Evolutionary conservation across 345 rosid genomes (phyloP).

Genomic region (Euphorbia peplus): DNA sequence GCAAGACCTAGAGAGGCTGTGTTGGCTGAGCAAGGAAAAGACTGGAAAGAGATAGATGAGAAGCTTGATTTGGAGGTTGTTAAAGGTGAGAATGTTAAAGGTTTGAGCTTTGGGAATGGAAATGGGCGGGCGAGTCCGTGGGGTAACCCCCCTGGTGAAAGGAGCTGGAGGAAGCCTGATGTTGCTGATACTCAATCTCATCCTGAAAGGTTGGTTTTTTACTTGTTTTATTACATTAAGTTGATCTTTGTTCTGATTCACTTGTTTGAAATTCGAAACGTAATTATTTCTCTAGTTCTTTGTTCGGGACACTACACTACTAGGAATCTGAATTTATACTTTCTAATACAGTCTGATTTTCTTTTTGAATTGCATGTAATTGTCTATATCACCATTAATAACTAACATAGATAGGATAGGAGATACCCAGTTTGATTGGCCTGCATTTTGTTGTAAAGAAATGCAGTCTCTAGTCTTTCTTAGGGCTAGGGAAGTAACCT

Average conservation of each 20-base stretch:
- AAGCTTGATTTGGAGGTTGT: conserved; percentile 56
- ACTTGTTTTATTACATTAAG: not conserved
- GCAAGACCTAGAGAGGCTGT: conserved; percentile 99
- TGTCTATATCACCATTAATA: not conserved
- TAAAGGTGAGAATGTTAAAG: conserved; percentile 38
- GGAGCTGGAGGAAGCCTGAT: conserved; percentile 61
- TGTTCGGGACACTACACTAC: not conserved
- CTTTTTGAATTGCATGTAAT: not conserved
- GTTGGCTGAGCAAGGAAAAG: conserved; percentile 84
- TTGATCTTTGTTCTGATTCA: not conserved
- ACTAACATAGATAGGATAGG: not conserved
- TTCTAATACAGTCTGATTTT: not conserved
- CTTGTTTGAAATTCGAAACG: not conserved
- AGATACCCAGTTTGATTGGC: not conserved
- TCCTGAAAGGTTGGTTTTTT: conserved; percentile 29
- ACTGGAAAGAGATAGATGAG: conserved; percentile 93
- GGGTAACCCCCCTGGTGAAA: conserved; percentile 25
- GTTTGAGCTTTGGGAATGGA: conserved; percentile 45
- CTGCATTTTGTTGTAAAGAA: not conserved
- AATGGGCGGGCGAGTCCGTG: conserved; percentile 29
- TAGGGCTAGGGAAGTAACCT: not conserved
- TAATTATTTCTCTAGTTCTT: too few species aligned
- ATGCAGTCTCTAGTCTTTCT: not conserved
- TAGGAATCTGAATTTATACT: not conserved
- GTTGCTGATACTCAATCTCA: conserved; percentile 14